A percentile compares a stretch with the other conserved stretches of the same genome.
phyloP scores from a whole-genome alignment of 495 filamentous ascomycete species.

The Baudoinia panamericana region DNA sequence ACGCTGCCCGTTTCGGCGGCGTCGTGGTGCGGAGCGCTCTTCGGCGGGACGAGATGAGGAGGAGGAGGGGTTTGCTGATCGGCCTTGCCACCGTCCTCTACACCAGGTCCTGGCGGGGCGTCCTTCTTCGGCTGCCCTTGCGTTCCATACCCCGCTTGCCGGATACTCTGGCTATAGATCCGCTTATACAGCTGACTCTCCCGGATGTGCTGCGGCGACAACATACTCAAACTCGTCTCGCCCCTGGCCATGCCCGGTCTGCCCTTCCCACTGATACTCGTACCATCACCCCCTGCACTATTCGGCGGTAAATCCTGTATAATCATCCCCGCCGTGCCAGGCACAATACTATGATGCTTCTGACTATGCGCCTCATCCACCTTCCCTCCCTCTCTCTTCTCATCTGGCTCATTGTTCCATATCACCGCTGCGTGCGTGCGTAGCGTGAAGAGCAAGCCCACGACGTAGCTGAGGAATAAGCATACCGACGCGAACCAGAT shows the following conservation, averaged over 20 bases:
- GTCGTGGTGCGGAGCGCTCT: constrained; percentile 36
- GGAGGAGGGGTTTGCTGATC: constrained; percentile 22
- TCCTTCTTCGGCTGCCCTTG: constrained; percentile 36
- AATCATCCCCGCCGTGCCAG: background rate
- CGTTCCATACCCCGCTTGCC: constrained; percentile 55
- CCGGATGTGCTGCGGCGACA: constrained; percentile 38
- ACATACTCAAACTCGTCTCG: constrained; percentile 4
- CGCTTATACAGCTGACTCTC: constrained; percentile 86
- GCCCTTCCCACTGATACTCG: background rate
- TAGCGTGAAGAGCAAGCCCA: constrained; percentile 91
- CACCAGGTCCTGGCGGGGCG: constrained; percentile 26
- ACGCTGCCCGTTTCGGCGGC: constrained; percentile 16
- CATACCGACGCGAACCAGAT: constrained; percentile 74
- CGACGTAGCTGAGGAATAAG: constrained; percentile 85
- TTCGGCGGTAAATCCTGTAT: too few relatives aligned
- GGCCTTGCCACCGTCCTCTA: constrained; percentile 2
- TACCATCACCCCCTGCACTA: constrained; percentile 5
- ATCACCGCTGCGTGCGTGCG: constrained; percentile 94
- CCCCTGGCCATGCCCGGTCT: constrained; percentile 6
- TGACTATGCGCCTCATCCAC: constrained; percentile 17
- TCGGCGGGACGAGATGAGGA: constrained; percentile 33
- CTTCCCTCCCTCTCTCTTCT: constrained; percentile 52
- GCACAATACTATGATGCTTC: background rate
- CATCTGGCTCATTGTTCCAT: constrained; percentile 78
- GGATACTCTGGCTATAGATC: constrained; percentile 78